Evolutionary conservation across 2,329 filamentous ascomycete species (phyloP).

Genomic region (Harringtonia lauricola): DNA sequence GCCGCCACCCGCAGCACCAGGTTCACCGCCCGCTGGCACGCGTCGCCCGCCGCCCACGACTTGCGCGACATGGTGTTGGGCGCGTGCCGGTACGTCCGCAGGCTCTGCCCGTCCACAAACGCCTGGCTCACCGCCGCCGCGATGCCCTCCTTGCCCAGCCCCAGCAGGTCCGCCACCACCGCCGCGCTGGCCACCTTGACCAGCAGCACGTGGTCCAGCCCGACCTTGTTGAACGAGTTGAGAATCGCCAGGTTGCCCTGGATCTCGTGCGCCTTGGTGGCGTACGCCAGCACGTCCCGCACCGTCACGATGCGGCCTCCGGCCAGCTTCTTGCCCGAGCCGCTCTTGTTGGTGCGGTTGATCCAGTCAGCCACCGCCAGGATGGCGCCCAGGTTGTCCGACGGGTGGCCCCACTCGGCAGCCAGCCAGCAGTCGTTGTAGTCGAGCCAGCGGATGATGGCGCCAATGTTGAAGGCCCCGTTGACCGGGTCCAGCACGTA

Average conservation of each 20-base stretch:
- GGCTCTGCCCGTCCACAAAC: constrained; percentile 90
- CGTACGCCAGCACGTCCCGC: constrained; percentile 84
- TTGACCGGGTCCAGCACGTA: constrained; percentile 94
- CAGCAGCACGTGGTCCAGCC: constrained; percentile 91
- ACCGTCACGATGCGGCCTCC: constrained; percentile 83
- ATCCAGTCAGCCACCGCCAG: constrained; percentile 96
- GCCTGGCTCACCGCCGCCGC: constrained; percentile 93
- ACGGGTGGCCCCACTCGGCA: constrained; percentile 97
- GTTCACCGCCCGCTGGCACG: constrained; percentile 91
- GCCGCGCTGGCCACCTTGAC: constrained; percentile 96
- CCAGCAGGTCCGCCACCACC: constrained; percentile 91
- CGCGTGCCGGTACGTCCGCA: constrained; percentile 93
- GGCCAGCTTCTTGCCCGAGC: constrained; percentile 37
- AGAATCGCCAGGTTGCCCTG: constrained; percentile 93
- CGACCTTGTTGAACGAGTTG: constrained; percentile 99
- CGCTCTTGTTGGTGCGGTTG: constrained; percentile 66
- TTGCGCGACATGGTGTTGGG: constrained; percentile 99
- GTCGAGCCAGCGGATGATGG: constrained; percentile 98
- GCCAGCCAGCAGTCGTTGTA: constrained; percentile 97
- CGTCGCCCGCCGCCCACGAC: constrained; percentile 97
- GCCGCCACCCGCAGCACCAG: constrained; percentile 81
- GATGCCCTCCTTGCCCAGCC: constrained; percentile 79
- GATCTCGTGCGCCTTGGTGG: constrained; percentile 99
- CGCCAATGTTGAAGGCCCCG: constrained; percentile 96
- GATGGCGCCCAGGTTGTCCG: constrained; percentile 95